Evolutionary conservation across 2,329 filamentous ascomycete genomes (phyloP).

Genomic region (Fonsecaea nubica): DNA sequence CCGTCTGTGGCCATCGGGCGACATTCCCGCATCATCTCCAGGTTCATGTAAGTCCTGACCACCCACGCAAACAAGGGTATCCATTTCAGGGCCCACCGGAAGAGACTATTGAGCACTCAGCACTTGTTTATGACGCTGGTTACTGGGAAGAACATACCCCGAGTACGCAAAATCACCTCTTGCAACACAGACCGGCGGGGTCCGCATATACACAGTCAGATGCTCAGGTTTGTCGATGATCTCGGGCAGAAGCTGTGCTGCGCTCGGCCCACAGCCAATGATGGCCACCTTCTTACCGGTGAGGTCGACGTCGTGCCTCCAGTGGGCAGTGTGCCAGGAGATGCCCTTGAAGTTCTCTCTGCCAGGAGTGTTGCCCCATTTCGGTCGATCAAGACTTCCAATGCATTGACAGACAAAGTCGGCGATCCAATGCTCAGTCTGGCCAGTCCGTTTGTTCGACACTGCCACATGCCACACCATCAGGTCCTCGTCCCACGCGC

Average conservation of each 20-base stretch:
- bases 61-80: neutral
- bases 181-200: conserved; percentile 17
- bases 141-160: conserved; percentile 1
- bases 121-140: neutral
- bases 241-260: conserved; percentile 24
- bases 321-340: conserved; percentile 23
- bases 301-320: conserved; percentile 12
- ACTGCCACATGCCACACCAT: conserved; percentile 27
- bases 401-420: conserved; percentile 26
- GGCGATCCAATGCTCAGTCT: conserved; percentile 25
- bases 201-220: conserved; percentile 27
- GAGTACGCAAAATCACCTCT: conserved; percentile 18
- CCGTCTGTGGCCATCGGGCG: conserved; percentile 9
- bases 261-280: conserved; percentile 27
- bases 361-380: conserved; percentile 25
- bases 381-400: conserved; percentile 23
- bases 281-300: conserved; percentile 17
- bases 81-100: neutral
- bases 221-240: conserved; percentile 23
- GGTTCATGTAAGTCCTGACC: conserved; percentile 1
- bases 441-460: conserved; percentile 15
- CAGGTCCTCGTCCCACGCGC: conserved; percentile 27
- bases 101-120: neutral
- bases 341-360: conserved; percentile 22
- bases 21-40: conserved; percentile 8